These are phyloP conservation scores for Cichorium intybus DNA, from an alignment of 140 eudicot species.

Conservation along the genomic window DNA sequence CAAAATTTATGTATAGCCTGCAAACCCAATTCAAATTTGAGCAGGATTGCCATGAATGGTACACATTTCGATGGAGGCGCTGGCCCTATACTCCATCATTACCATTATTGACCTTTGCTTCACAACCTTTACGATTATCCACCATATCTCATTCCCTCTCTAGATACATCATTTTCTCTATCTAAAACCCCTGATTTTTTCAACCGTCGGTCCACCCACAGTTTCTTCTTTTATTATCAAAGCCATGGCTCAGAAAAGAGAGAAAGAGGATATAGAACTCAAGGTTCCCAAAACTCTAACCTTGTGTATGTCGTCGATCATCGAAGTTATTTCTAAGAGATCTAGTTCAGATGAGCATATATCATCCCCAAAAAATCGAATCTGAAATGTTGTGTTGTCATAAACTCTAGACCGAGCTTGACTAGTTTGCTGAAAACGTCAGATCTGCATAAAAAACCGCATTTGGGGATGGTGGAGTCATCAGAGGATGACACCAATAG, in stretches of 20 bases:
- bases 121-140: conserved; percentile 13
- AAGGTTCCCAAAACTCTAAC: conserved; percentile 44
- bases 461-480: too few relatives aligned
- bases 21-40: too few relatives aligned
- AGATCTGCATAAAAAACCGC: conserved; percentile 13
- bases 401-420: conserved; percentile 31
- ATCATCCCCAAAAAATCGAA: conserved; percentile 28
- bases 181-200: neutral
- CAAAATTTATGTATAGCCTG: too few relatives aligned
- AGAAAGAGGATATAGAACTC: conserved; percentile 56
- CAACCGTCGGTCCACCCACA: conserved; percentile 8
- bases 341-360: conserved; percentile 24
- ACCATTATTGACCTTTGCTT: conserved; percentile 33
- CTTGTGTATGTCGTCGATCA: conserved; percentile 29
- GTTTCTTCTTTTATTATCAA: neutral
- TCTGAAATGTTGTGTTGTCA: conserved; percentile 14
- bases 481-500: neutral
- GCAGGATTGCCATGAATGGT: too few relatives aligned
- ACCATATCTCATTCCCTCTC: neutral
- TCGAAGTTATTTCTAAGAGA: conserved; percentile 5
- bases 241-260: conserved; percentile 58
- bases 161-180: conserved; percentile 8
- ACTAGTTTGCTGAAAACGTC: conserved; percentile 8
- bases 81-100: conserved; percentile 25
- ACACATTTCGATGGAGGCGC: conserved; percentile 21